A percentile compares a stretch with the other conserved stretches of the same genome.
phyloP scores from a whole-genome alignment of 371 early-diverging fungal species.

The Zopfochytrium polystomum region DNA sequence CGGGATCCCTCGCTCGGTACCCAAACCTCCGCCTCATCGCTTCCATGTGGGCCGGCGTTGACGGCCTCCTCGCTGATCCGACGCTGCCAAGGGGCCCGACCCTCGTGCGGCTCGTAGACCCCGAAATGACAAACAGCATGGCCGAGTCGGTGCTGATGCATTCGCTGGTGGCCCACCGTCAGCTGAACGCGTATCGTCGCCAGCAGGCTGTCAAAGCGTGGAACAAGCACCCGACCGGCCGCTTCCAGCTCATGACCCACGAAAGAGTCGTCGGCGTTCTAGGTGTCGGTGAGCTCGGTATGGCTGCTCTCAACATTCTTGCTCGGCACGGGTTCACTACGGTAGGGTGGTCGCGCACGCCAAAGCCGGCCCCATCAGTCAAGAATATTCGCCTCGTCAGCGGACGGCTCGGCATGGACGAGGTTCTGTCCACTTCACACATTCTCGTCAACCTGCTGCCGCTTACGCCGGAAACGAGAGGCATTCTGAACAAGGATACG shows the following conservation, averaged over 20 bases:
- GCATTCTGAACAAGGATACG: constrained; percentile 4
- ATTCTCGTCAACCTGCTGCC: constrained; percentile 9
- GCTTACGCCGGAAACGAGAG: not conserved
- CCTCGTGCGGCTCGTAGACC: constrained; percentile 11
- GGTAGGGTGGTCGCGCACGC: constrained; percentile 10
- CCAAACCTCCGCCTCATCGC: not conserved
- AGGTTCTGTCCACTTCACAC: not conserved
- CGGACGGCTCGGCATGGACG: too few species aligned
- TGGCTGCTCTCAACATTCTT: not conserved
- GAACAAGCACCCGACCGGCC: constrained; percentile 6
- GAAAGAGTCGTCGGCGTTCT: constrained; percentile 1
- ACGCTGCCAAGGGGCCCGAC: not conserved
- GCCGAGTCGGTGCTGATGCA: constrained; percentile 6
- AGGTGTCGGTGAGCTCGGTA: constrained; percentile 14
- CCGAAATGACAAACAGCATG: constrained; percentile 2
- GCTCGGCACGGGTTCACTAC: constrained; percentile 7
- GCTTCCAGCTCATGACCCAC: not conserved
- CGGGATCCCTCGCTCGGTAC: too few species aligned
- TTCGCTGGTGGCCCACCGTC: not conserved
- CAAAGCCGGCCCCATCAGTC: not conserved
- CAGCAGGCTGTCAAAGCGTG: constrained; percentile 5
- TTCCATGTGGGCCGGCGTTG: constrained; percentile 4
- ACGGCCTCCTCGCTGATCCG: constrained; percentile 1
- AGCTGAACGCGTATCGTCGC: not conserved
- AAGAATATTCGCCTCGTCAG: not conserved